These are phyloP conservation scores for Suhomyces choctaworum DNA, from an alignment of 1,139 yeast species.

Conservation along the genomic window DNA sequence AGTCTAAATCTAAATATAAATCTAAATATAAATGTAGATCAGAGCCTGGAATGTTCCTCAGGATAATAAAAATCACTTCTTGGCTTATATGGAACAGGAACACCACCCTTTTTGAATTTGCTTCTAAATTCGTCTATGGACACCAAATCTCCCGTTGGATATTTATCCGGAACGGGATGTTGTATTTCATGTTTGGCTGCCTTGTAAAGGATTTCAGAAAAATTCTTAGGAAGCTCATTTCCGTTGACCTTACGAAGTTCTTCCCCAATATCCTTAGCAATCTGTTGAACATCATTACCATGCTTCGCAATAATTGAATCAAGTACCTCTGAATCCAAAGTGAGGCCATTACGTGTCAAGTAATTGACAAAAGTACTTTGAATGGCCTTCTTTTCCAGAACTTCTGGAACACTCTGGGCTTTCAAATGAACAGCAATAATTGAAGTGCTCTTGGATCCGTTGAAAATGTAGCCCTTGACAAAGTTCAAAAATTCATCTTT, in stretches of 20 bases:
- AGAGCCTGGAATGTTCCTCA: constrained; percentile 31
- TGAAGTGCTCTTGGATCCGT: constrained; percentile 32
- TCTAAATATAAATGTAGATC: too few relatives aligned
- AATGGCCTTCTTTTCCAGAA: constrained; percentile 25
- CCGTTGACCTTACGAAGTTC: constrained; percentile 9
- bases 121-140: constrained; percentile 28
- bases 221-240: constrained; percentile 7
- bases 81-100: constrained; percentile 35
- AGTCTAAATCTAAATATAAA: too few relatives aligned
- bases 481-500: constrained; percentile 59
- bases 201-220: constrained; percentile 6
- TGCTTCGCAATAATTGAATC: constrained; percentile 27
- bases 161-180: constrained; percentile 28
- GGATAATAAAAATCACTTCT: constrained; percentile 35
- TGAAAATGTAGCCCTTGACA: constrained; percentile 47
- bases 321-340: constrained; percentile 28
- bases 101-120: constrained; percentile 26
- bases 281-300: constrained; percentile 18
- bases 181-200: constrained; percentile 18
- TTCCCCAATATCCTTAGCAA: constrained; percentile 19
- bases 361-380: constrained; percentile 31
- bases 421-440: constrained; percentile 67
- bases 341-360: constrained; percentile 24
- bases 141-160: constrained; percentile 29
- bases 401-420: constrained; percentile 49